These are phyloP conservation scores for Aspergillus conjunctus DNA, from an alignment of 495 filamentous ascomycete genomes.

Conservation along the genomic window DNA sequence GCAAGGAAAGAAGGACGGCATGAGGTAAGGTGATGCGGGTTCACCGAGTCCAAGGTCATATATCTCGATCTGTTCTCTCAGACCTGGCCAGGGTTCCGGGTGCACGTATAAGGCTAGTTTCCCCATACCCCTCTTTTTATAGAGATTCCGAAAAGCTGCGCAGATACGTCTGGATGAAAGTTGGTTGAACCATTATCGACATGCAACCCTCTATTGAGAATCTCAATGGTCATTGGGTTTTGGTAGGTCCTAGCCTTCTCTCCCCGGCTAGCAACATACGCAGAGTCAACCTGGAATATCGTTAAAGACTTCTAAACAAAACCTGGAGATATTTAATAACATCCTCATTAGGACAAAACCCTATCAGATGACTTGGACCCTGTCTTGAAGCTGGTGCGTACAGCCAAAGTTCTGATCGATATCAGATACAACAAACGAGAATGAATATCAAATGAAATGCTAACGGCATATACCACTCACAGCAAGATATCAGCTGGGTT, in stretches of 20 bases:
- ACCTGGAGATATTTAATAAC: neutral
- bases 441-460: neutral
- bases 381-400: neutral
- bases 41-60: too few species aligned
- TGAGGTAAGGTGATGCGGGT: too few species aligned
- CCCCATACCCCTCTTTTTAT: too few species aligned
- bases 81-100: too few species aligned
- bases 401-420: too few species aligned
- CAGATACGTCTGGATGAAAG: too few species aligned
- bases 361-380: neutral
- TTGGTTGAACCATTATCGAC: neutral
- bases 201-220: neutral
- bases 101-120: too few species aligned
- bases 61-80: too few species aligned
- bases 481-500: slow-evolving; percentile 13
- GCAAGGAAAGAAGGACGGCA: too few species aligned
- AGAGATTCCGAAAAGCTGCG: too few species aligned
- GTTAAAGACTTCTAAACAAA: neutral
- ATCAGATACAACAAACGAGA: neutral
- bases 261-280: too few species aligned
- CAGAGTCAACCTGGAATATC: too few species aligned
- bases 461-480: neutral
- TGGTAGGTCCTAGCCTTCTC: neutral
- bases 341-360: neutral
- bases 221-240: neutral